Evolutionary conservation across 202 grass and related monocot genomes (phyloP).

Genomic region (Bolboschoenoplectus hybrid): DNA sequence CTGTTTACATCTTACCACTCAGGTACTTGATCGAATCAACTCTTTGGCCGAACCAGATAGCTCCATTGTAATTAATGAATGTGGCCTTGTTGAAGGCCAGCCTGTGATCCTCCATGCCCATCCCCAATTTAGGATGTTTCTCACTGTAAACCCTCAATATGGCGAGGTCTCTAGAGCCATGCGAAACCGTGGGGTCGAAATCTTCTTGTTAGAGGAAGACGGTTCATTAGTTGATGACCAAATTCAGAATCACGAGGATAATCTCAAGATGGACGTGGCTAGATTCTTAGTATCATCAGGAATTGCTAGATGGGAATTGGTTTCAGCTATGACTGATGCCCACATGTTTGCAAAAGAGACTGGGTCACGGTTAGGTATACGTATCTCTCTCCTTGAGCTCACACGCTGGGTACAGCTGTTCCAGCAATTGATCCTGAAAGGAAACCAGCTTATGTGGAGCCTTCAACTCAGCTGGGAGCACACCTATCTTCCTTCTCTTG

Average conservation of each 20-base stretch:
- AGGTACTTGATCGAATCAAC: slow-evolving; percentile 98
- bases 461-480: slow-evolving; percentile 97
- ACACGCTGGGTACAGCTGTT: slow-evolving; percentile 85
- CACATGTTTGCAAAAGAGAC: slow-evolving; percentile 74
- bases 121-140: slow-evolving; percentile 81
- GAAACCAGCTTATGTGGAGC: slow-evolving; percentile 84
- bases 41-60: slow-evolving; percentile 92
- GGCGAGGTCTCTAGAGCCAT: slow-evolving; percentile 98
- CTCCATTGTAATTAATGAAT: slow-evolving; percentile 85
- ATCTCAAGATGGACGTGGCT: slow-evolving; percentile 53
- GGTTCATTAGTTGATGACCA: slow-evolving; percentile 32
- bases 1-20: slow-evolving; percentile 42
- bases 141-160: slow-evolving; percentile 80
- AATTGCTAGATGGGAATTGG: slow-evolving; percentile 64
- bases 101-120: slow-evolving; percentile 70
- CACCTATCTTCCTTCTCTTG: slow-evolving; percentile 81
- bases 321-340: slow-evolving; percentile 75
- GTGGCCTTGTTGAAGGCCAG: slow-evolving; percentile 85
- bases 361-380: slow-evolving; percentile 62
- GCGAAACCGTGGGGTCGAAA: slow-evolving; percentile 87
- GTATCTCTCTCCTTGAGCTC: slow-evolving; percentile 85
- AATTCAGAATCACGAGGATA: slow-evolving; percentile 36
- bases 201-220: slow-evolving; percentile 68
- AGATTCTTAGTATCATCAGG: slow-evolving; percentile 77
- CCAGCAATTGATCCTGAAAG: slow-evolving; percentile 79